A percentile compares a stretch with the other conserved stretches of the same genome.
Conservation (phyloP, 2,329 filamentous ascomycete species). For the Penicillium hesseltinei region DNA sequence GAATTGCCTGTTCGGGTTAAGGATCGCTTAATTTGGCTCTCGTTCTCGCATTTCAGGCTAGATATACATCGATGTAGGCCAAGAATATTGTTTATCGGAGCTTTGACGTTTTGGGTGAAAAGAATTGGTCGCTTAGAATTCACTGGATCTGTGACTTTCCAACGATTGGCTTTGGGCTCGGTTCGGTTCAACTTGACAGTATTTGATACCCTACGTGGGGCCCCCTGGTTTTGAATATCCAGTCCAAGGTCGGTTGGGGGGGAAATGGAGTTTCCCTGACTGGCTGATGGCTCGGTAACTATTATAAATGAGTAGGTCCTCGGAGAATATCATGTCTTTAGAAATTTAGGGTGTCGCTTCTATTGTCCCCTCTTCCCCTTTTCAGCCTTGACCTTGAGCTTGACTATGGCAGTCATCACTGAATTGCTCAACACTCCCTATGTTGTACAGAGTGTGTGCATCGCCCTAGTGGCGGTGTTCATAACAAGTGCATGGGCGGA, state of each 20-base stretch:
- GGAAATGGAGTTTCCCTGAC: not conserved
- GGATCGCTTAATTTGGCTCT: conserved; percentile 18
- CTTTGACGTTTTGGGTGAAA: not conserved
- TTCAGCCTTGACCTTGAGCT: not conserved
- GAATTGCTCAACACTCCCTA: conserved; percentile 25
- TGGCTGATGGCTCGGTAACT: not conserved
- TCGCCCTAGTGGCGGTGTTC: conserved; percentile 22
- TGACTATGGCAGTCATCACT: conserved; percentile 25
- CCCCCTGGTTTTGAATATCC: not conserved
- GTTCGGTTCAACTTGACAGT: not conserved
- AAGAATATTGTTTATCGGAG: not conserved
- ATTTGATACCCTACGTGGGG: conserved; percentile 1
- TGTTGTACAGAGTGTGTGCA: conserved; percentile 21
- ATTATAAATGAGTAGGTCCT: not conserved
- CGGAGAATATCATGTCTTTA: not conserved
- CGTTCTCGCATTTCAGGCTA: conserved; percentile 15
- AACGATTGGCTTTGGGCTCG: not conserved
- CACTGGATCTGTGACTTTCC: not conserved
- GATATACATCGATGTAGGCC: not conserved
- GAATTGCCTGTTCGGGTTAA: conserved; percentile 16
- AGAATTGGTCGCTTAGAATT: not conserved
- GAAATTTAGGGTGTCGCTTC: not conserved
- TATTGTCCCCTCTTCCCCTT: not conserved
- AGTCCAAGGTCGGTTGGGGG: not conserved
- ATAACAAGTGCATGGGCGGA: conserved; percentile 27